These are phyloP conservation scores for Plasmodium yoelii DNA, from an alignment of 169 alveolate species.

Conservation along the genomic window DNA sequence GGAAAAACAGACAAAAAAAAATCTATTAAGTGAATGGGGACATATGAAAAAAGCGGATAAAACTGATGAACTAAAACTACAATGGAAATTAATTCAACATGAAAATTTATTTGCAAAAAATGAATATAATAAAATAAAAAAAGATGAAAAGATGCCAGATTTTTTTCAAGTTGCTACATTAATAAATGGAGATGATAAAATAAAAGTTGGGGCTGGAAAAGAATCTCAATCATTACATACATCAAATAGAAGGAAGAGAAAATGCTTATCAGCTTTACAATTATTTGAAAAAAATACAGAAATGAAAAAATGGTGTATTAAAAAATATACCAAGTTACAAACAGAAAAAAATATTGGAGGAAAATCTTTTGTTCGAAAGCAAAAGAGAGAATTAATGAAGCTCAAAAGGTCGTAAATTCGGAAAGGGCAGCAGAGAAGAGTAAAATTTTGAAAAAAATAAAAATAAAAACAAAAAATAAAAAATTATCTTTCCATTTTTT, in stretches of 20 bases:
- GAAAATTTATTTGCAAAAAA: conserved; percentile 37
- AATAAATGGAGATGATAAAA: conserved; percentile 63
- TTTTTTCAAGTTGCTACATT: conserved; percentile 77
- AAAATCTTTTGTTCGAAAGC: conserved; percentile 69
- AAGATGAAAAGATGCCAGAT: conserved; percentile 74
- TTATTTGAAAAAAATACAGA: conserved; percentile 37
- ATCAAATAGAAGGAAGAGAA: conserved; percentile 59
- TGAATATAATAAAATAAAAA: conserved; percentile 65
- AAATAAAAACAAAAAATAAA: not conserved
- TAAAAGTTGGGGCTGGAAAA: conserved; percentile 73
- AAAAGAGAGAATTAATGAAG: conserved; percentile 28
- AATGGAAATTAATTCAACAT: conserved; percentile 74
- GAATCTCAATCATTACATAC: conserved; percentile 76
- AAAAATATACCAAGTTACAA: conserved; percentile 71
- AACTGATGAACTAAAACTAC: conserved; percentile 71
- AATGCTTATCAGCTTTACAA: conserved; percentile 45
- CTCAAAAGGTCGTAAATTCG: conserved; percentile 4
- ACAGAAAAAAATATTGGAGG: conserved; percentile 75
- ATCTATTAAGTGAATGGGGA: conserved; percentile 58
- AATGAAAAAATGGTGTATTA: conserved; percentile 69
- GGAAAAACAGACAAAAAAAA: conserved; percentile 47
- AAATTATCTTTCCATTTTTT: not conserved
- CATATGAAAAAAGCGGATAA: conserved; percentile 56
- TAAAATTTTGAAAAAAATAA: not conserved
- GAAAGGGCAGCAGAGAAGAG: not conserved